phyloP scores from a whole-genome alignment of 345 rosid species.

The Turritis glabra region DNA sequence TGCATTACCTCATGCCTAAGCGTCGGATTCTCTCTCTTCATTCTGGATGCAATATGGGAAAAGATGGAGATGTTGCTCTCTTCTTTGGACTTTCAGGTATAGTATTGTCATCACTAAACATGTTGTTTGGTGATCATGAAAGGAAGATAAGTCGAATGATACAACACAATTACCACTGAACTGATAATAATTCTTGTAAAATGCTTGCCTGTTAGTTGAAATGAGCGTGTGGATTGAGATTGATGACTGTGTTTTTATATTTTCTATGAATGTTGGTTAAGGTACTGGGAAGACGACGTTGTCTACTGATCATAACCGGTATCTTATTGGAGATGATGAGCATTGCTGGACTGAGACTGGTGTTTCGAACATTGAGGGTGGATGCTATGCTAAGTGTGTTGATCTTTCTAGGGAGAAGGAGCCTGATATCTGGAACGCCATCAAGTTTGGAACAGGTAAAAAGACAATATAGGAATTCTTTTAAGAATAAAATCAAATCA shows the following conservation, averaged over 20 bases:
- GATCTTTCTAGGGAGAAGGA: constrained; percentile 92
- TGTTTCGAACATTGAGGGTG: constrained; percentile 98
- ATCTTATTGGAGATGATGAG: constrained; percentile 94
- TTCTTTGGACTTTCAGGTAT: constrained; percentile 96
- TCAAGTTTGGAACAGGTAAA: constrained; percentile 91
- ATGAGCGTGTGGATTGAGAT: neutral
- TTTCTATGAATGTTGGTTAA: constrained; percentile 23
- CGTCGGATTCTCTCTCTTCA: constrained; percentile 92
- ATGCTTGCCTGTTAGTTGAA: constrained; percentile 26
- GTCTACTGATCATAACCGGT: constrained; percentile 93
- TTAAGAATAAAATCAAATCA: neutral
- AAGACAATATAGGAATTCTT: neutral
- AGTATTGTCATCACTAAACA: neutral
- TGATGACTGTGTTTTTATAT: neutral
- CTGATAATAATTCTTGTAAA: neutral
- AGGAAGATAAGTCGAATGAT: constrained; percentile 8
- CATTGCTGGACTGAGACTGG: constrained; percentile 95
- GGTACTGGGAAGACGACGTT: constrained; percentile 96
- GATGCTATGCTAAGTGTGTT: constrained; percentile 97
- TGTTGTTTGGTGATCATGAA: constrained; percentile 14
- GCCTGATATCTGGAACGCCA: constrained; percentile 96
- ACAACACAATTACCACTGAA: neutral
- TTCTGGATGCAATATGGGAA: constrained; percentile 99
- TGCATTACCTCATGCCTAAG: constrained; percentile 99
- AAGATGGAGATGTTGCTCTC: constrained; percentile 98